Evolutionary conservation across 2,329 filamentous ascomycete species (phyloP).

Genomic region (Paramyrothecium roridum): DNA sequence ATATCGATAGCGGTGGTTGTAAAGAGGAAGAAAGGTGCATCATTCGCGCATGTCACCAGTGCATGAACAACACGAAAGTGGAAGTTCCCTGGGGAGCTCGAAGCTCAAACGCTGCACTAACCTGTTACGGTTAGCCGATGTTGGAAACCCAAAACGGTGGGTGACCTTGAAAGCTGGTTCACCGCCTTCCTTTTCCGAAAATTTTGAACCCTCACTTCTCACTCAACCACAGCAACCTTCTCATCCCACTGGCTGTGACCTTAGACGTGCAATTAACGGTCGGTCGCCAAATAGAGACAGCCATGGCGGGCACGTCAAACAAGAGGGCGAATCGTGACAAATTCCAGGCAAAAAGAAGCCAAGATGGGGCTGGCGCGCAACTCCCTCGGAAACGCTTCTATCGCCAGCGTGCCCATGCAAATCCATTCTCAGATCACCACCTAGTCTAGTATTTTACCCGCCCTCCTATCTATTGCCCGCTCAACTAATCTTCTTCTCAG

Average conservation of each 20-base stretch:
- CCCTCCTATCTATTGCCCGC: constrained; percentile 1
- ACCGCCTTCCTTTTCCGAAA: constrained; percentile 21
- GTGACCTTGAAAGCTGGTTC: constrained; percentile 2
- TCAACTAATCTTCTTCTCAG: constrained; percentile 40
- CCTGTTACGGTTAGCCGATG: too few relatives aligned
- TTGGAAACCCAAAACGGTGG: too few relatives aligned
- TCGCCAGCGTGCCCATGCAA: constrained; percentile 92
- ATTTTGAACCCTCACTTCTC: not conserved
- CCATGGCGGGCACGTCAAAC: constrained; percentile 31
- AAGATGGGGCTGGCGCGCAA: constrained; percentile 48
- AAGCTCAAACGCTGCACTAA: too few relatives aligned
- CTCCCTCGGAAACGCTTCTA: constrained; percentile 96
- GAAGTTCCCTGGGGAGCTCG: too few relatives aligned
- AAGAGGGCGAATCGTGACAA: constrained; percentile 65
- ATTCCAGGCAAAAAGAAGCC: constrained; percentile 55
- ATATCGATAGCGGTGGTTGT: constrained; percentile 14
- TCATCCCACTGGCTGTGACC: not conserved
- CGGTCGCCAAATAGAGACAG: not conserved
- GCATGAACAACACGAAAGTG: too few relatives aligned
- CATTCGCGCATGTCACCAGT: constrained; percentile 12
- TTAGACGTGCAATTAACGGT: too few relatives aligned
- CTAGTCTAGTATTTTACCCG: constrained; percentile 68
- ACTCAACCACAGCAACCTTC: not conserved
- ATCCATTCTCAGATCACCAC: constrained; percentile 93
- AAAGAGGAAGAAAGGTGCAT: constrained; percentile 13